A percentile compares a stretch with the other conserved stretches of the same genome.
Conservation (phyloP, 2,329 filamentous ascomycete species). For the Pseudocercospora macadamiae region DNA sequence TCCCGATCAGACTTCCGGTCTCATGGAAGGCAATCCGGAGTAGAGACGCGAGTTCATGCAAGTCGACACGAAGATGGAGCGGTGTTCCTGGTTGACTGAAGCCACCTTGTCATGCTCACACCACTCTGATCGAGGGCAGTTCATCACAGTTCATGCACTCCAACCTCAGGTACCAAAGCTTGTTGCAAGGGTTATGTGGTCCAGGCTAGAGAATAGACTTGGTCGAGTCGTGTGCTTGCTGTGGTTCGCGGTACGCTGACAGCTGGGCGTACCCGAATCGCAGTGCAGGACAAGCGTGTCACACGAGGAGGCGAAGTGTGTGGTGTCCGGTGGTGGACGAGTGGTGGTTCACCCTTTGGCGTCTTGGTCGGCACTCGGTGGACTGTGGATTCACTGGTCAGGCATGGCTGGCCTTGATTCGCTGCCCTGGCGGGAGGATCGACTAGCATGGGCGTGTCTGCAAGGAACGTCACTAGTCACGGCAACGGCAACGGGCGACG, state of each 20-base stretch:
- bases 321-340: neutral
- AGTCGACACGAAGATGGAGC: neutral
- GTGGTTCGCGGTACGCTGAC: neutral
- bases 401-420: neutral
- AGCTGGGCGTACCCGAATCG: neutral
- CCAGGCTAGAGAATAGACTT: too few species aligned
- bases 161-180: neutral
- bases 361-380: neutral
- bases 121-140: too few species aligned
- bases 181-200: neutral
- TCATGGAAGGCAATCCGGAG: neutral
- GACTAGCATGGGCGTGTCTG: constrained; percentile 3
- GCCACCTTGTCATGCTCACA: neutral
- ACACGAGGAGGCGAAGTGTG: neutral
- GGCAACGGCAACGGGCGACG: neutral
- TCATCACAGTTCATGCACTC: neutral
- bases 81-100: neutral
- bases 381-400: neutral
- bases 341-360: neutral
- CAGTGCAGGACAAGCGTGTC: too few species aligned
- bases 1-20: neutral
- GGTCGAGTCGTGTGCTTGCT: too few species aligned
- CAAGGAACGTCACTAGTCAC: constrained; percentile 5
- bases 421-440: constrained; percentile 3
- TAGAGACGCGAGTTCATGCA: neutral